Conservation (phyloP, 352 stramenopile species). For the Globisporangium canariense region DNA sequence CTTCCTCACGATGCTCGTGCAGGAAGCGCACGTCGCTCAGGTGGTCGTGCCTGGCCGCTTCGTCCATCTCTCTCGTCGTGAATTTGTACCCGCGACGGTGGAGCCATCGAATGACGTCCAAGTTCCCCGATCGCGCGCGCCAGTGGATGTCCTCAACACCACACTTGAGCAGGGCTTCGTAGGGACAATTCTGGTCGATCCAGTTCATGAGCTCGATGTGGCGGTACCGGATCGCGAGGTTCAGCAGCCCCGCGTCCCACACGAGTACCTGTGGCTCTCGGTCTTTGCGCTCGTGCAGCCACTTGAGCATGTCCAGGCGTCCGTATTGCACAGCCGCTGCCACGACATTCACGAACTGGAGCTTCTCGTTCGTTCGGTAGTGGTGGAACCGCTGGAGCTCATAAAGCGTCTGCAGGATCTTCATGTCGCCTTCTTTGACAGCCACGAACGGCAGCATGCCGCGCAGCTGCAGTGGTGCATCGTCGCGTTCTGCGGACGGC, state of each 20-base stretch:
- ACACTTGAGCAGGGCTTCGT: background rate
- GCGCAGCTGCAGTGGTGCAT: background rate
- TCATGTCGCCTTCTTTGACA: background rate
- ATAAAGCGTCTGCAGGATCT: background rate
- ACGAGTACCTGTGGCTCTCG: background rate
- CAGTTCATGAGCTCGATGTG: slow-evolving; percentile 10
- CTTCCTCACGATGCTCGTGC: slow-evolving; percentile 6
- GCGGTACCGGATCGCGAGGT: slow-evolving; percentile 1
- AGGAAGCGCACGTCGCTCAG: slow-evolving; percentile 3
- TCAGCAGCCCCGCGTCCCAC: background rate
- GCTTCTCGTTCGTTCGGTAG: background rate
- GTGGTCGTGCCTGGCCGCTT: slow-evolving; percentile 7
- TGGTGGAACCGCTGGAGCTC: background rate
- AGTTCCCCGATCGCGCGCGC: background rate
- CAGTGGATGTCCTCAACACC: slow-evolving; percentile 6
- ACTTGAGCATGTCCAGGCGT: slow-evolving; percentile 8
- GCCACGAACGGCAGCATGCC: slow-evolving; percentile 4
- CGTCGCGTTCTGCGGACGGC: background rate
- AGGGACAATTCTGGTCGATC: background rate
- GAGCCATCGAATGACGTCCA: background rate
- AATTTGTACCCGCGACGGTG: slow-evolving; percentile 2
- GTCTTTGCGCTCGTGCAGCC: background rate
- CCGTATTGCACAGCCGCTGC: background rate
- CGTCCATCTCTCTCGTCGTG: slow-evolving; percentile 9
- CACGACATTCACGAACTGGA: background rate